Percentiles rank a stretch among this genome's conserved stretches.
Conservation (phyloP, 371 early-diverging fungal genomes). For the Blakeslea trispora region DNA sequence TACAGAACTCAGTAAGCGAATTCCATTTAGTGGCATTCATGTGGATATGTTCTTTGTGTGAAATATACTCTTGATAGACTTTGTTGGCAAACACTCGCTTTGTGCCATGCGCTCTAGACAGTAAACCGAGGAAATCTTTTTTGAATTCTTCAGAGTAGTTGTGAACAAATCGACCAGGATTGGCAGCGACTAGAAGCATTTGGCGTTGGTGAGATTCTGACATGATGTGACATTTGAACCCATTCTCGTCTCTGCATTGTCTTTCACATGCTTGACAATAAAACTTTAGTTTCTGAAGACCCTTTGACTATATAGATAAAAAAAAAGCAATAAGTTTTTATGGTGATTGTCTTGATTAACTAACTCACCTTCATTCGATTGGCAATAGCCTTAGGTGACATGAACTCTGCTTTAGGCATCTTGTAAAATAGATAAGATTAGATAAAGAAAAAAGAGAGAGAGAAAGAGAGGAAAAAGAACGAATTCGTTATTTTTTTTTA, state of each 20-base stretch:
- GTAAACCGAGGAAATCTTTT: slow-evolving; percentile 66
- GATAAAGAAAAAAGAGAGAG: not conserved
- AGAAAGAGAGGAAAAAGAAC: not conserved
- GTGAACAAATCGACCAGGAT: slow-evolving; percentile 67
- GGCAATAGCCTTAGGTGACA: slow-evolving; percentile 82
- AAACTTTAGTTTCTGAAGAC: slow-evolving; percentile 91
- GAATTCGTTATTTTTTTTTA: slow-evolving; percentile 1
- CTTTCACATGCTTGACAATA: slow-evolving; percentile 96
- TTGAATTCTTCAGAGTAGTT: slow-evolving; percentile 77
- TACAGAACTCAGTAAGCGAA: slow-evolving; percentile 83
- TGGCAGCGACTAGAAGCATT: slow-evolving; percentile 89
- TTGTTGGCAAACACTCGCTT: slow-evolving; percentile 87
- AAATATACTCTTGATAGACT: slow-evolving; percentile 95
- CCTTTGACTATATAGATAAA: slow-evolving; percentile 77
- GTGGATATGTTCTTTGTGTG: slow-evolving; percentile 89
- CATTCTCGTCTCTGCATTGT: slow-evolving; percentile 94
- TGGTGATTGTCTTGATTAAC: not conserved
- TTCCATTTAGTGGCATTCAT: slow-evolving; percentile 97
- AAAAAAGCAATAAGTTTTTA: not conserved
- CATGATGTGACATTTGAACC: slow-evolving; percentile 92
- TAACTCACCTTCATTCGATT: slow-evolving; percentile 71
- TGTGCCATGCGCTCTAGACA: slow-evolving; percentile 82
- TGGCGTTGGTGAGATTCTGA: slow-evolving; percentile 94
- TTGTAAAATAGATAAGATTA: slow-evolving; percentile 2
- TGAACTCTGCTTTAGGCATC: slow-evolving; percentile 79